These are phyloP conservation scores for Chaetoceros tenuissimus DNA, from an alignment of 108 stramenopile genomes.

Conservation along the genomic window DNA sequence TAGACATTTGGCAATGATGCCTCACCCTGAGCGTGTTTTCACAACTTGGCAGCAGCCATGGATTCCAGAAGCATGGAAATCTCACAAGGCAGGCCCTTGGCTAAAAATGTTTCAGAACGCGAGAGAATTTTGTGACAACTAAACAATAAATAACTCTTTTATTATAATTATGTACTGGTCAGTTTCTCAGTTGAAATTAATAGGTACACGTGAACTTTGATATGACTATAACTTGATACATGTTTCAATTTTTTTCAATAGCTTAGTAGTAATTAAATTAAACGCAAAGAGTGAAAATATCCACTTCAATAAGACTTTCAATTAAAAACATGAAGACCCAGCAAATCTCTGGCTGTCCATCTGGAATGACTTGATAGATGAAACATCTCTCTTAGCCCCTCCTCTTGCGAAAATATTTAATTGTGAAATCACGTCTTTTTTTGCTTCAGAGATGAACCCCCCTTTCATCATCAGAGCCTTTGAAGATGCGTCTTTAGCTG, in stretches of 20 bases:
- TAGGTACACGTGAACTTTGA: no score
- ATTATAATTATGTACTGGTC: no score
- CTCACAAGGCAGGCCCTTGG: conserved; percentile 87
- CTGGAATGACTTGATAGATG: background rate
- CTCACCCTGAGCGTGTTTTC: conserved; percentile 98
- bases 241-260: no score
- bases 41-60: conserved; percentile 99
- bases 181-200: no score
- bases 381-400: background rate
- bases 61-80: conserved; percentile 87
- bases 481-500: background rate
- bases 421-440: background rate
- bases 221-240: no score
- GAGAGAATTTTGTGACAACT: conserved; percentile 91
- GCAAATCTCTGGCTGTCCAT: background rate
- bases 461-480: background rate
- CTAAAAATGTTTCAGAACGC: conserved; percentile 99
- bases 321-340: background rate
- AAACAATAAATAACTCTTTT: no score
- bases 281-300: no score
- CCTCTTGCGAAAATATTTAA: background rate
- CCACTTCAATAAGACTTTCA: no score
- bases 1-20: conserved; percentile 98
- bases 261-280: no score
- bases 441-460: background rate